These are phyloP conservation scores for Leccinum arenicola DNA, from an alignment of 768 basidiomycete genomes.

Conservation along the genomic window DNA sequence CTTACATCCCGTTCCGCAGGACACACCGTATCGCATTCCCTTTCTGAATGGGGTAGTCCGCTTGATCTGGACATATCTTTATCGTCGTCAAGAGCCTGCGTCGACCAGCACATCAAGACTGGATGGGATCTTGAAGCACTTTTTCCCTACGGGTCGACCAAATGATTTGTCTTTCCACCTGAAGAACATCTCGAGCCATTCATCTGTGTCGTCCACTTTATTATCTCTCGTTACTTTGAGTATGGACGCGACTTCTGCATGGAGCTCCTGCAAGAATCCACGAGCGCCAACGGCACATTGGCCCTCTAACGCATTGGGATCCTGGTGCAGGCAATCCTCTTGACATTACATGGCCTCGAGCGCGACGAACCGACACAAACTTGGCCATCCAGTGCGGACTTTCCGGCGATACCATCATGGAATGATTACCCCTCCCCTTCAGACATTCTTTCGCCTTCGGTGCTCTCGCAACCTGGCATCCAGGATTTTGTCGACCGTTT, in stretches of 20 bases:
- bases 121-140: constrained; percentile 68
- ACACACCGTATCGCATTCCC: constrained; percentile 65
- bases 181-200: constrained; percentile 81
- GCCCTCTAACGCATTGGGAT: constrained; percentile 56
- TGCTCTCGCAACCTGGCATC: constrained; percentile 63
- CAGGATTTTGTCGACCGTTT: constrained; percentile 70
- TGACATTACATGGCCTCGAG: constrained; percentile 71
- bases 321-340: no score
- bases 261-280: constrained; percentile 73
- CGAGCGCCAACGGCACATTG: constrained; percentile 42
- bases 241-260: constrained; percentile 80
- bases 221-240: constrained; percentile 80
- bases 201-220: constrained; percentile 76
- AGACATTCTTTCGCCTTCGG: constrained; percentile 51
- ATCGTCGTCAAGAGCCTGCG: constrained; percentile 82
- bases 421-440: constrained; percentile 73
- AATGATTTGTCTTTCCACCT: constrained; percentile 51
- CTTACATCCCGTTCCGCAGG: constrained; percentile 43
- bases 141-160: no score
- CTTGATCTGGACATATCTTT: constrained; percentile 90
- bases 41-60: constrained; percentile 82
- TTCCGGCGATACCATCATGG: constrained; percentile 47
- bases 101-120: constrained; percentile 81
- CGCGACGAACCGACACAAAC: constrained; percentile 63
- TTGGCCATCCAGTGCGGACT: constrained; percentile 80